Base-by-base conservation (phyloP, 2,329 filamentous ascomycete genomes). In the Cordyceps cicadae region DNA sequence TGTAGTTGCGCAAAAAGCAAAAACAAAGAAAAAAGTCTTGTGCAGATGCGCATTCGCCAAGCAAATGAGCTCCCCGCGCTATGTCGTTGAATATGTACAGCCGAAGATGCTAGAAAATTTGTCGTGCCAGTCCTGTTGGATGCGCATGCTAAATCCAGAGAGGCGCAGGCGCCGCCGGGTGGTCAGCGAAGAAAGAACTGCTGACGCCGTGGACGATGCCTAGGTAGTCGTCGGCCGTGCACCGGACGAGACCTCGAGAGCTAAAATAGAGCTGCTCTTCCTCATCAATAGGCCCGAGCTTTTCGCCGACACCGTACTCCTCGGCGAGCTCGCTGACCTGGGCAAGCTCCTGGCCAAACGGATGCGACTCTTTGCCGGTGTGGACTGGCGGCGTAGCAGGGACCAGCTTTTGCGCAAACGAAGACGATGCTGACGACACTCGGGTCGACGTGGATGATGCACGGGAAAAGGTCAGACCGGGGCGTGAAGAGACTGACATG, bases 271-370 rank as follows among this genome's bases (percentile, higher is more conserved):
- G 78, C 68, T 90, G 82, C 55, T 76, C 74, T 72, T 95, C 91
- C 60, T 90, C 88, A 50, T 92, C 87, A 45, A 87, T 76, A 51
- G 85, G 78, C n/a, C 81, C 80, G 62, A 82, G 71, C 64, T 80
- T 75, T 43, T 84, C 80, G 64, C 82, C 81, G 34, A 85, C 80
- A 48, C 86, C 85, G 67, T 91, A 93, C 74, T 97, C 92, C 75
- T 97, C 94, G 0, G 88, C 93, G 17, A 97, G 83, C 74, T 97
- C 94, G 58, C 92, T 91, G 26, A 97, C 90, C 74, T 97, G 89
- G 61, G 90, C 91, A 58, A 97, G 79, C 74, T 99, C 94, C 55
- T 88, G 87, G 58, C 90, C 90, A 68, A 97, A 97, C 0, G 93
- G 93, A 71, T 94, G 85, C 51, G 74, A 67, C 32, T 78, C 73